phyloP scores from a whole-genome alignment of 495 filamentous ascomycete genomes.

The Letharia columbiana region DNA sequence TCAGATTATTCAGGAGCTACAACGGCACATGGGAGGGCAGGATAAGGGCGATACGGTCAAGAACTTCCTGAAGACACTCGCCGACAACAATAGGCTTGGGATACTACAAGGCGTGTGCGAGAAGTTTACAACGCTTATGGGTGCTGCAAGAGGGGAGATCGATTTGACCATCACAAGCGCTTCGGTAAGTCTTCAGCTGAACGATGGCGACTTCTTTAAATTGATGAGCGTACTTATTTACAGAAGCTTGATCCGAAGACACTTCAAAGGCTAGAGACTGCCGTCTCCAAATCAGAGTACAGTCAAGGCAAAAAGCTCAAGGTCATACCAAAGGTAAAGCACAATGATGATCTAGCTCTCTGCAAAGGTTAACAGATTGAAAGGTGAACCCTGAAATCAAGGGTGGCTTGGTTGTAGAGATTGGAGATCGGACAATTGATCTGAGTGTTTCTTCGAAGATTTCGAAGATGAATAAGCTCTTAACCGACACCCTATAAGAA shows the following conservation, averaged over 20 bases:
- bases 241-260: constrained; percentile 84
- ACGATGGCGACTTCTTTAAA: not conserved
- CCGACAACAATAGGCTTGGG: constrained; percentile 91
- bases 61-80: constrained; percentile 83
- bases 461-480: constrained; percentile 97
- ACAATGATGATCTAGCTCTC: constrained; percentile 3
- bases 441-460: constrained; percentile 91
- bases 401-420: constrained; percentile 89
- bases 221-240: constrained; percentile 9
- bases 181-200: constrained; percentile 50
- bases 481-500: constrained; percentile 83
- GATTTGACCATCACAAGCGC: constrained; percentile 86
- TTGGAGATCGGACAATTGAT: constrained; percentile 96
- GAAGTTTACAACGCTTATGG: constrained; percentile 82
- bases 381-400: constrained; percentile 91
- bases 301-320: constrained; percentile 95
- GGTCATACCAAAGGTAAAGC: constrained; percentile 72
- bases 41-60: constrained; percentile 76
- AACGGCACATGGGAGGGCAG: constrained; percentile 60
- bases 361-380: constrained; percentile 9
- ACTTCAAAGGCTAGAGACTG: constrained; percentile 72
- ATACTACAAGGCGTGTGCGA: constrained; percentile 71
- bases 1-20: constrained; percentile 71
- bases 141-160: constrained; percentile 83
- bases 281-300: constrained; percentile 80